These are phyloP conservation scores for Prunus kanzakura DNA, from an alignment of 306 rosid genomes.

Conservation along the genomic window DNA sequence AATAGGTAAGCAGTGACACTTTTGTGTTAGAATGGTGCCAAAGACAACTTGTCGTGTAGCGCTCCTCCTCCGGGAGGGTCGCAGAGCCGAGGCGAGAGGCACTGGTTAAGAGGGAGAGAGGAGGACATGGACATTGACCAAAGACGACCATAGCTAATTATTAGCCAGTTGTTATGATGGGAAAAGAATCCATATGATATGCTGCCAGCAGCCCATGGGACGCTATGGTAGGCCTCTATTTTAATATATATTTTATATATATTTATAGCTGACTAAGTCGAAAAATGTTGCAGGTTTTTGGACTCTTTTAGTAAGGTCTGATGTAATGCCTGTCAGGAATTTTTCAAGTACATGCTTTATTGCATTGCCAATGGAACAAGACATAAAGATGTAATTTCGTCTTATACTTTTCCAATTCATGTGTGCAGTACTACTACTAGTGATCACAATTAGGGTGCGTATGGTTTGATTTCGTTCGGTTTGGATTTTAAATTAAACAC, in stretches of 20 bases:
- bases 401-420: no score
- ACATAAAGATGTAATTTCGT: no score
- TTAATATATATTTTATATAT: no score
- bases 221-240: neutral
- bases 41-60: neutral
- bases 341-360: neutral
- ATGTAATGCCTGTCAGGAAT: neutral
- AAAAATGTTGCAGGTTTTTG: neutral
- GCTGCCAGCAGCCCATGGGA: neutral
- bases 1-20: neutral
- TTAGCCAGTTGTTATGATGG: no score
- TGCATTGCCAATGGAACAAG: neutral
- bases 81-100: neutral
- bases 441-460: no score
- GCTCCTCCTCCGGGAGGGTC: neutral
- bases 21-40: neutral
- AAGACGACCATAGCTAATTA: neutral
- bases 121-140: neutral
- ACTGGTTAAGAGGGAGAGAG: neutral
- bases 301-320: neutral
- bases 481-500: no score
- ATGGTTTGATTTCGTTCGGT: no score
- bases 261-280: neutral
- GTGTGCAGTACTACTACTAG: no score
- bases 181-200: no score